These are phyloP conservation scores for Dothistroma pini DNA, from an alignment of 2,329 filamentous ascomycete genomes.

Conservation along the genomic window DNA sequence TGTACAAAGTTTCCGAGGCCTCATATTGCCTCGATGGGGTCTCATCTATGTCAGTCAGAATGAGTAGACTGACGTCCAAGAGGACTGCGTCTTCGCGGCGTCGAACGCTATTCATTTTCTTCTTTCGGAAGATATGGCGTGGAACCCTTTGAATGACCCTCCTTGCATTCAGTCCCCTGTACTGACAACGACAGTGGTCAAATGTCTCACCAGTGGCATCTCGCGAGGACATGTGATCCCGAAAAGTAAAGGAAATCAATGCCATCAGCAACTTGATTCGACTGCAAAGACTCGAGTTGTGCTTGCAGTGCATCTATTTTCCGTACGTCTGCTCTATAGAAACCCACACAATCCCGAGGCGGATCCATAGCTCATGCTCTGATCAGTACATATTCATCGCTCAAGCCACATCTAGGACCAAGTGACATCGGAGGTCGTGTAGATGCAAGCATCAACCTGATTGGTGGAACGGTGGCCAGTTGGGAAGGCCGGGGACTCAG, in stretches of 20 bases:
- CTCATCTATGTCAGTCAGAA: background rate
- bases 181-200: too few species aligned
- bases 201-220: too few species aligned
- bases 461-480: background rate
- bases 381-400: background rate
- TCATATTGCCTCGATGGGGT: background rate
- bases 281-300: too few species aligned
- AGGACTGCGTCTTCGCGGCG: too few species aligned
- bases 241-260: too few species aligned
- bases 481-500: background rate
- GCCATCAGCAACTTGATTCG: too few species aligned
- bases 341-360: background rate
- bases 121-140: too few species aligned
- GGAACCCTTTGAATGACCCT: too few species aligned
- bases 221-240: too few species aligned
- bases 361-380: background rate
- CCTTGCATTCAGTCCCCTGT: too few species aligned
- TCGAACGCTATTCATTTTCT: too few species aligned
- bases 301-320: background rate
- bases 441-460: slow-evolving; percentile 30
- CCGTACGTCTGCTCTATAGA: background rate
- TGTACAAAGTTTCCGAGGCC: background rate
- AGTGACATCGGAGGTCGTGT: slow-evolving; percentile 28
- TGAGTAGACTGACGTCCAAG: too few species aligned
- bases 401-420: slow-evolving; percentile 10